Evolutionary conservation across 2,329 filamentous ascomycete species (phyloP).

Genomic region (Phialophora verrucosa): DNA sequence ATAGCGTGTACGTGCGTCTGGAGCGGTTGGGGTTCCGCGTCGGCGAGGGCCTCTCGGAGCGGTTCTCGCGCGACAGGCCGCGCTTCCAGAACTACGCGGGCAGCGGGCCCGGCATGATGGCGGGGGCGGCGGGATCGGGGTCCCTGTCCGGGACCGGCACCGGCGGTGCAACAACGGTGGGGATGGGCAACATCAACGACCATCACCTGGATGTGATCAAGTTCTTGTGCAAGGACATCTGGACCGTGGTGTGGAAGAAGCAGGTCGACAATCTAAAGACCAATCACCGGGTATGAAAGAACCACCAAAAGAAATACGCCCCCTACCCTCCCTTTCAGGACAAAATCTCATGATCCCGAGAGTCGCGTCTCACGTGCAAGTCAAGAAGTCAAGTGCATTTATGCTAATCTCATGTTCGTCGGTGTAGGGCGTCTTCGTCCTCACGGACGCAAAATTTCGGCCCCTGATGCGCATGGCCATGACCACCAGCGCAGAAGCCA

Average conservation of each 20-base stretch:
- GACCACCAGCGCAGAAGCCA: slow-evolving; percentile 73
- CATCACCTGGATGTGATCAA: slow-evolving; percentile 90
- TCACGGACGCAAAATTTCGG: slow-evolving; percentile 91
- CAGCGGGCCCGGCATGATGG: neutral
- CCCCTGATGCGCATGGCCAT: slow-evolving; percentile 90
- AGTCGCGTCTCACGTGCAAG: neutral
- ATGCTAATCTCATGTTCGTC: slow-evolving; percentile 2
- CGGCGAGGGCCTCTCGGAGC: slow-evolving; percentile 87
- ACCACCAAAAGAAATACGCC: no score
- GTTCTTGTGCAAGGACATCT: slow-evolving; percentile 97
- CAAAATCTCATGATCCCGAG: neutral
- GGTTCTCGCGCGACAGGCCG: slow-evolving; percentile 71
- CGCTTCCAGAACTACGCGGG: slow-evolving; percentile 72
- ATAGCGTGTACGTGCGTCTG: slow-evolving; percentile 82
- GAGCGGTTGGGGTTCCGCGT: slow-evolving; percentile 89
- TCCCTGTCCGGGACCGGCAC: neutral
- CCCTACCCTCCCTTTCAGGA: no score
- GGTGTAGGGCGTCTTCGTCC: slow-evolving; percentile 82
- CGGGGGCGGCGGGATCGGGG: neutral
- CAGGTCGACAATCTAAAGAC: slow-evolving; percentile 99
- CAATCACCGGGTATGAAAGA: slow-evolving; percentile 75
- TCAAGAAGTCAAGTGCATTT: neutral
- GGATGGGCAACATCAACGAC: slow-evolving; percentile 17
- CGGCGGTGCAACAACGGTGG: neutral
- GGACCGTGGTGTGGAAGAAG: slow-evolving; percentile 92